These are phyloP conservation scores for Boletus insuetus DNA, from an alignment of 768 basidiomycete genomes.

Conservation along the genomic window DNA sequence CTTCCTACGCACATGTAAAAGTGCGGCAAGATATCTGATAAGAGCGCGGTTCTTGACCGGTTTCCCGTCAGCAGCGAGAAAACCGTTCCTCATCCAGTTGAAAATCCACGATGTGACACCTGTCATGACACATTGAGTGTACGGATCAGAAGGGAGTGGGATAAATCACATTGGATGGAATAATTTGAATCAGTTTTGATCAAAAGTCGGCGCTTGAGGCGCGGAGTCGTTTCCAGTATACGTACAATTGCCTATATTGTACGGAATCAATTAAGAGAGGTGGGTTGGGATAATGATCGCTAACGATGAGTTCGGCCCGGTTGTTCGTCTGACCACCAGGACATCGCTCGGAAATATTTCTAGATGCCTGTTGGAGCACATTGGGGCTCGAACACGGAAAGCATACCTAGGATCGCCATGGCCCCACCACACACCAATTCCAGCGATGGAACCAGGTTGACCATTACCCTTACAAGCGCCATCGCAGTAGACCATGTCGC, in stretches of 20 bases:
- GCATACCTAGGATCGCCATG: conserved; percentile 53
- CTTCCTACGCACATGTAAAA: conserved; percentile 51
- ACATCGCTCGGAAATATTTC: conserved; percentile 80
- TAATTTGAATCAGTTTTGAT: conserved; percentile 89
- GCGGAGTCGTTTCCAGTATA: conserved; percentile 70
- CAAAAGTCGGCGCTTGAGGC: conserved; percentile 50
- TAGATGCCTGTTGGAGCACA: conserved; percentile 27
- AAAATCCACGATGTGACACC: conserved; percentile 68
- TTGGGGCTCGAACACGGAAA: neutral
- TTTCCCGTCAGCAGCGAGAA: conserved; percentile 42
- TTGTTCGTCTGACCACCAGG: conserved; percentile 87
- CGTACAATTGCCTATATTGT: conserved; percentile 78
- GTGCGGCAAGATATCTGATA: conserved; percentile 66
- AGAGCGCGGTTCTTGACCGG: conserved; percentile 72
- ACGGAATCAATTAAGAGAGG: neutral
- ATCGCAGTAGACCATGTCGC: conserved; percentile 74
- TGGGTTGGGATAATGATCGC: conserved; percentile 24
- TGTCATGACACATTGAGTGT: conserved; percentile 30
- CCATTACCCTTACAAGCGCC: conserved; percentile 90
- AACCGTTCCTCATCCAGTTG: conserved; percentile 61
- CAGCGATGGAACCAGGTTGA: conserved; percentile 59
- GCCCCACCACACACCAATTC: conserved; percentile 91
- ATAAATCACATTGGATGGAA: conserved; percentile 65
- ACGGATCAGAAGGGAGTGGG: neutral
- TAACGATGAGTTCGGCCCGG: conserved; percentile 81